Evolutionary conservation across 2,329 filamentous ascomycete genomes (phyloP), one percentile per base, ranked within the genome.

Genomic region (Ampelomyces quisqualis): DNA sequence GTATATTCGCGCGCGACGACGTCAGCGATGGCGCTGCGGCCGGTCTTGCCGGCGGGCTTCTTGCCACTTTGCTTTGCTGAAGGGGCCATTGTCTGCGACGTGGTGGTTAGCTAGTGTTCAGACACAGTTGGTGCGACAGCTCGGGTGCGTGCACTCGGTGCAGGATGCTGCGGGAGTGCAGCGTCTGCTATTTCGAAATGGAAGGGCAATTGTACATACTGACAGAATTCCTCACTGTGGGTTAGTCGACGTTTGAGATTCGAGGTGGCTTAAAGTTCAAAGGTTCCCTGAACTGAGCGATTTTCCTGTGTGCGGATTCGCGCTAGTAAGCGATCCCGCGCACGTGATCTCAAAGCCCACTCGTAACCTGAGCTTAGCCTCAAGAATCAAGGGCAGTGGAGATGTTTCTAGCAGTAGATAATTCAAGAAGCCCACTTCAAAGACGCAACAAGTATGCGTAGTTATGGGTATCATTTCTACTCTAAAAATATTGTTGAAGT

Each of bases 1-100:
- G 93, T 98, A 85, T 98, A 98, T 82, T 98, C 94, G 83, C 93
- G 89, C 70, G 93, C 86, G 76, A 98, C 91, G 73, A 98, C 94
- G 78, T 98, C 91, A 77, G 89, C 85, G 77, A 98, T 95, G 80
- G 94, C 94, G 77, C 89, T 95, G 73, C 90, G 88, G 69, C 76
- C 73, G 64, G 74, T 64, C 80, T 85, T 86, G 73, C 75, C 77
- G 67, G 79, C 72, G 57, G 78, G 76, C 77, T 83, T 85, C 77
- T 82, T 81, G 47, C 49, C 54, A 67, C 60, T 73, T n/a, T n/a
- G n/a, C 69, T 62, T 58, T 55, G 66, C 59, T 62, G 49, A 67
- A 47, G 54, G 53, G 42, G 72, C 63, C 72, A 75, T 75, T 63
- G 60, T 60, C 64, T 49, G 40, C 23, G 24, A 32, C 15, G 33